Percentiles rank a stretch among this genome's conserved stretches.
These are phyloP conservation scores for Conticribra guillardii DNA, from an alignment of 108 stramenopile genomes.

Conservation along the genomic window DNA sequence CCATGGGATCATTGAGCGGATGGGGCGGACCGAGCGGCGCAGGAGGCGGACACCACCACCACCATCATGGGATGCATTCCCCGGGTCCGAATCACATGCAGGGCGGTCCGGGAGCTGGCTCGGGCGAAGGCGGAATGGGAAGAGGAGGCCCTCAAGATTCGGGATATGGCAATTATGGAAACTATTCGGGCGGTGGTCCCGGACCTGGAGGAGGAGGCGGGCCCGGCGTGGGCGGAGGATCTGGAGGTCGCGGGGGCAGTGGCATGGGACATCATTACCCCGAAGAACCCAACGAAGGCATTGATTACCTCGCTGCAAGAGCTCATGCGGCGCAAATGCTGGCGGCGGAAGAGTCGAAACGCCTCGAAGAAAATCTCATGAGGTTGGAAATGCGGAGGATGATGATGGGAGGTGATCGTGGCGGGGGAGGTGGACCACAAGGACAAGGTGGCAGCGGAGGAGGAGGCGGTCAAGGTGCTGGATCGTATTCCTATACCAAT, in stretches of 20 bases:
- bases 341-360: slow-evolving; percentile 30
- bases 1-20: background rate
- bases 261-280: background rate
- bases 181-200: no score
- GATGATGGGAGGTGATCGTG: slow-evolving; percentile 13
- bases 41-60: no score
- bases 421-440: background rate
- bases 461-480: background rate
- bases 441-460: background rate
- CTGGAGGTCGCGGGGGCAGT: no score
- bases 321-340: slow-evolving; percentile 43
- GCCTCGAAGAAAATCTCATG: slow-evolving; percentile 39
- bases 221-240: no score
- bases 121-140: no score
- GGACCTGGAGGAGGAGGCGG: background rate
- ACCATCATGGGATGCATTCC: no score
- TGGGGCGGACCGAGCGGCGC: no score
- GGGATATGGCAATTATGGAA: no score
- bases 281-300: slow-evolving; percentile 18
- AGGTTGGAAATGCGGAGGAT: slow-evolving; percentile 26
- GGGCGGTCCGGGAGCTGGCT: no score
- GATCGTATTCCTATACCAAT: background rate
- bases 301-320: slow-evolving; percentile 37
- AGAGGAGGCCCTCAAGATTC: no score
- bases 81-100: no score